A percentile compares a stretch with the other conserved stretches of the same genome.
These are phyloP conservation scores for Berberis vulgaris DNA, from an alignment of 164 flowering plant species.

Conservation along the genomic window DNA sequence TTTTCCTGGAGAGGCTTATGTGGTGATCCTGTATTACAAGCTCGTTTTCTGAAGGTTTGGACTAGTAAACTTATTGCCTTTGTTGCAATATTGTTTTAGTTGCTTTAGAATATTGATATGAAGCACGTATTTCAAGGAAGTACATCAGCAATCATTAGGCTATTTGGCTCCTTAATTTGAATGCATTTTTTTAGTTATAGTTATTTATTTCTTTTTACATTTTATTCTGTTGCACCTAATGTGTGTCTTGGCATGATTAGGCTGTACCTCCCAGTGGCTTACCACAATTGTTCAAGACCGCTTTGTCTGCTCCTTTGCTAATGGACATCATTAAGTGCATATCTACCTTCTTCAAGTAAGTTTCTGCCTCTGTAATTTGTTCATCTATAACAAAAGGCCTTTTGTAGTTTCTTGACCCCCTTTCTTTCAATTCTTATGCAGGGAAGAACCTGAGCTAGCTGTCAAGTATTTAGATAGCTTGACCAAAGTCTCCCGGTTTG, in stretches of 20 bases:
- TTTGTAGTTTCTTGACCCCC: background rate
- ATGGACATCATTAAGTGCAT: constrained; percentile 68
- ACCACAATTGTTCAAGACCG: constrained; percentile 77
- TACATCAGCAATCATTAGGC: too few species aligned
- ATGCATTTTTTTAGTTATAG: background rate
- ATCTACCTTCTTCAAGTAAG: constrained; percentile 72
- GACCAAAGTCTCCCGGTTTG: constrained; percentile 70
- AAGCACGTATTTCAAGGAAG: too few species aligned
- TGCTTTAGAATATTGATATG: too few species aligned
- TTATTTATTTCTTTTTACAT: background rate
- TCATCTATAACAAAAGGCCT: background rate
- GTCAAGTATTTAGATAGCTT: constrained; percentile 55
- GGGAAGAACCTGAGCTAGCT: constrained; percentile 70
- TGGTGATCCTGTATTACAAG: constrained; percentile 62
- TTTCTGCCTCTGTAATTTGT: background rate
- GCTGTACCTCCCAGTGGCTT: constrained; percentile 52
- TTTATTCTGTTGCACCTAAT: constrained; percentile 4
- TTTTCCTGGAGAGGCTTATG: constrained; percentile 75
- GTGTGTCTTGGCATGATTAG: constrained; percentile 23
- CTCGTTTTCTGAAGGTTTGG: constrained; percentile 64
- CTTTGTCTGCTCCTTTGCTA: constrained; percentile 65
- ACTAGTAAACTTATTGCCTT: background rate
- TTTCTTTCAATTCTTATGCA: constrained; percentile 20
- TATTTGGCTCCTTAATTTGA: background rate
- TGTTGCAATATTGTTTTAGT: too few species aligned